These are phyloP conservation scores for Aureobasidium sp. DNA, from an alignment of 2,329 filamentous ascomycete species.

Conservation along the genomic window DNA sequence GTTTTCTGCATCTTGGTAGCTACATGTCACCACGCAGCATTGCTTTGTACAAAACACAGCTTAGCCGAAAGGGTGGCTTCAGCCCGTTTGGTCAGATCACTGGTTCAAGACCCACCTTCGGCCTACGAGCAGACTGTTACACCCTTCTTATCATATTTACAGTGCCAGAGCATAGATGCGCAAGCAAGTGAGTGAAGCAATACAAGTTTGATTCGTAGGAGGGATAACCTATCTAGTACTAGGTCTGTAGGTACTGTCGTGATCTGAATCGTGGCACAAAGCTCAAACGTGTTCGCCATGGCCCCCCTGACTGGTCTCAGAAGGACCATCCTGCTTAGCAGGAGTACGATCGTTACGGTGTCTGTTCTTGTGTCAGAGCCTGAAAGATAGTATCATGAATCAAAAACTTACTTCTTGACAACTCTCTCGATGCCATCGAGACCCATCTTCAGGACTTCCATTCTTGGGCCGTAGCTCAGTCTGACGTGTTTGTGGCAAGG, in stretches of 20 bases:
- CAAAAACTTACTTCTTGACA: constrained; percentile 53
- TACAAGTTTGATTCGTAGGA: background rate
- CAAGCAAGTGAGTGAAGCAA: background rate
- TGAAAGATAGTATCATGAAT: background rate
- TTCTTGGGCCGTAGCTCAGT: constrained; percentile 74
- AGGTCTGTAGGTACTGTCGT: background rate
- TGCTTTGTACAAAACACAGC: too few species aligned
- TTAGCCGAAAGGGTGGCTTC: too few species aligned
- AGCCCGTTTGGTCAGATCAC: too few species aligned
- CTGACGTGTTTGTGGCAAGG: constrained; percentile 89
- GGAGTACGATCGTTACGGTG: background rate
- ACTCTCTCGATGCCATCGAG: constrained; percentile 80
- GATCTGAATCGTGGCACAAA: background rate
- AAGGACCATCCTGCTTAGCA: constrained; percentile 7
- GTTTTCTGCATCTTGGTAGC: too few species aligned
- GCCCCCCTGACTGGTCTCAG: background rate
- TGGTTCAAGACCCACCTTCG: too few species aligned
- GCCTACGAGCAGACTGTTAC: too few species aligned
- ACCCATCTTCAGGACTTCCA: constrained; percentile 71
- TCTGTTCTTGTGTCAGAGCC: background rate
- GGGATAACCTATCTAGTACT: background rate
- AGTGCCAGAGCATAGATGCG: background rate
- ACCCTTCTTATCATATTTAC: background rate
- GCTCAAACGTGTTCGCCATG: background rate
- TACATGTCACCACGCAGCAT: too few species aligned